Percentiles rank a stretch among this genome's conserved stretches.
phyloP scores from a whole-genome alignment of 768 basidiomycete species.

The Pleurotus platypus region DNA sequence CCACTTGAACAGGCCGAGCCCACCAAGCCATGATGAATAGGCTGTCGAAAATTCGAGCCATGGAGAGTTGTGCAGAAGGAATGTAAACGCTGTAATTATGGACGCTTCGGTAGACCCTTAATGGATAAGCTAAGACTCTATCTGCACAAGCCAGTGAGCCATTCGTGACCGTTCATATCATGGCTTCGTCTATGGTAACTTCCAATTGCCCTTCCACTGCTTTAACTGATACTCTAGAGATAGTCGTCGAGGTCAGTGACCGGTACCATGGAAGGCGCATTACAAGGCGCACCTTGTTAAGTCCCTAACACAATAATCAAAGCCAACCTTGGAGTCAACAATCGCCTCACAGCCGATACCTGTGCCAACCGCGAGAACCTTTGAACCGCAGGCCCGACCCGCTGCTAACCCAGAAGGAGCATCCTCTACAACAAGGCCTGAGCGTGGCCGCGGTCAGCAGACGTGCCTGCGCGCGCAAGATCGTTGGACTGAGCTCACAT shows the following conservation, averaged over 20 bases:
- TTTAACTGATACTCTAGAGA: constrained; percentile 37
- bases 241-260: not conserved
- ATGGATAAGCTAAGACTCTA: too few relatives aligned
- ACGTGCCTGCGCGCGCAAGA: not conserved
- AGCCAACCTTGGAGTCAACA: constrained; percentile 44
- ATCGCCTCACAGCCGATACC: constrained; percentile 61
- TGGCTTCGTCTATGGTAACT: constrained; percentile 37
- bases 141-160: too few relatives aligned
- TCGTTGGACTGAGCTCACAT: constrained; percentile 36
- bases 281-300: constrained; percentile 51
- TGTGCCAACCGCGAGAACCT: constrained; percentile 81
- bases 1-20: constrained; percentile 71
- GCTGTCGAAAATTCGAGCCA: too few relatives aligned
- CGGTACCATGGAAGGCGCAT: not conserved
- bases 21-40: constrained; percentile 26
- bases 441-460: not conserved
- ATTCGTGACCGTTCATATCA: constrained; percentile 8
- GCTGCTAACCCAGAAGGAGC: constrained; percentile 79
- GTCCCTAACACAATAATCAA: constrained; percentile 68
- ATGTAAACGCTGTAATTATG: not conserved
- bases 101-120: not conserved
- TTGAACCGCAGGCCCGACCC: constrained; percentile 73
- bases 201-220: constrained; percentile 44
- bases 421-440: constrained; percentile 87
- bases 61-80: not conserved